A percentile compares a stretch with the other conserved stretches of the same genome.
phyloP scores from a whole-genome alignment of 768 basidiomycete genomes.

The Trametes punicea region DNA sequence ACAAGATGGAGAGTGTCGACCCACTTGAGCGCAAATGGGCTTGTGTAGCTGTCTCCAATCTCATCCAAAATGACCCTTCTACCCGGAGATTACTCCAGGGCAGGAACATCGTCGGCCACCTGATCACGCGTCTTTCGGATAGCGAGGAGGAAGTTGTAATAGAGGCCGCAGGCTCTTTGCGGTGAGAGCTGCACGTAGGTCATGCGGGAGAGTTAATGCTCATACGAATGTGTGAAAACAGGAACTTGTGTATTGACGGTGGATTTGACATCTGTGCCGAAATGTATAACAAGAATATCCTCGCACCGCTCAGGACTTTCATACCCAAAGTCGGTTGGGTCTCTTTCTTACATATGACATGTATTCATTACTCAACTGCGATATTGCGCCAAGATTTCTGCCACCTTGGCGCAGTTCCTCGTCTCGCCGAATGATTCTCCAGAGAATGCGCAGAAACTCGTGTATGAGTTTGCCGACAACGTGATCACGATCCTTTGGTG shows the following conservation, averaged over 20 bases:
- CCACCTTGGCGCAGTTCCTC: constrained; percentile 64
- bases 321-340: constrained; percentile 63
- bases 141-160: constrained; percentile 87
- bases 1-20: constrained; percentile 73
- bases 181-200: constrained; percentile 45
- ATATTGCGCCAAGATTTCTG: constrained; percentile 60
- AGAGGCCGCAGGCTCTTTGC: constrained; percentile 83
- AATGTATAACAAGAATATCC: constrained; percentile 95
- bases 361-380: background rate
- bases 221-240: constrained; percentile 29
- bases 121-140: constrained; percentile 87
- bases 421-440: constrained; percentile 57
- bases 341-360: background rate
- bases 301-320: constrained; percentile 71
- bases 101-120: constrained; percentile 81
- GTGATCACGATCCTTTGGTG: constrained; percentile 93
- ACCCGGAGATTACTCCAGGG: constrained; percentile 87
- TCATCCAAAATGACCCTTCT: constrained; percentile 93
- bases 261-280: constrained; percentile 94
- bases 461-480: constrained; percentile 89
- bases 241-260: constrained; percentile 92
- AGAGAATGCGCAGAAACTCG: constrained; percentile 68
- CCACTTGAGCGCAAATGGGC: constrained; percentile 88
- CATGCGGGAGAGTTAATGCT: background rate
- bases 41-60: constrained; percentile 91